Conservation (phyloP, 352 stramenopile genomes). For the Pythium utonaiense region DNA sequence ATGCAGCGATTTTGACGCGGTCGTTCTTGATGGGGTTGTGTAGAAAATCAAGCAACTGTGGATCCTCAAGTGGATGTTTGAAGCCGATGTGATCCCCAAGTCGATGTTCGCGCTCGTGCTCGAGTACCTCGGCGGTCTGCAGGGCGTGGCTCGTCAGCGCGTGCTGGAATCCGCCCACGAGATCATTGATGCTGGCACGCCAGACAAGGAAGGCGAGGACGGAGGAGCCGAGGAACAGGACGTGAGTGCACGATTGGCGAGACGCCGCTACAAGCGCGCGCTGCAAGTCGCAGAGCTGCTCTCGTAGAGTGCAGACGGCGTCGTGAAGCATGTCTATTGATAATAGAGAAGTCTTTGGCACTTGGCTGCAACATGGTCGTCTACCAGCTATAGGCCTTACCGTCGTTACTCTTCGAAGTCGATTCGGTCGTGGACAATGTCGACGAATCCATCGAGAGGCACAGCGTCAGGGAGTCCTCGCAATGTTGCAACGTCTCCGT, state of each 20-base stretch:
- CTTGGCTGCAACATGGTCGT: too few species aligned
- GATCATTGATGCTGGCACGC: slow-evolving; percentile 63
- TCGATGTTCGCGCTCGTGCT: slow-evolving; percentile 74
- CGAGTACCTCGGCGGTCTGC: slow-evolving; percentile 68
- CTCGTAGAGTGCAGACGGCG: slow-evolving; percentile 38
- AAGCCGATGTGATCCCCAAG: slow-evolving; percentile 76
- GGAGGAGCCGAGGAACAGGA: slow-evolving; percentile 62
- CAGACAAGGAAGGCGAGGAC: slow-evolving; percentile 40
- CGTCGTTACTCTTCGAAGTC: slow-evolving; percentile 18
- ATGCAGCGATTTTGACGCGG: neutral
- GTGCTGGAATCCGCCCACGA: slow-evolving; percentile 66
- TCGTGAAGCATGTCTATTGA: neutral
- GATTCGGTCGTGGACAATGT: slow-evolving; percentile 42
- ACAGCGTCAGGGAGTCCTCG: slow-evolving; percentile 9
- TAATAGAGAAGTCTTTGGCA: slow-evolving; percentile 1
- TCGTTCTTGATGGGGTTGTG: slow-evolving; percentile 7
- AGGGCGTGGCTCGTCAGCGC: slow-evolving; percentile 62
- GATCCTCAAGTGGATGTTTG: slow-evolving; percentile 82
- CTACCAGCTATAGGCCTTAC: too few species aligned
- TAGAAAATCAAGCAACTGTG: slow-evolving; percentile 84
- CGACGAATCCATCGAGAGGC: slow-evolving; percentile 36
- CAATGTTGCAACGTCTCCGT: slow-evolving; percentile 40
- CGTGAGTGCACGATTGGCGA: slow-evolving; percentile 49
- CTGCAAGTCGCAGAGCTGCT: slow-evolving; percentile 72
- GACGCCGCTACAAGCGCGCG: slow-evolving; percentile 76